A percentile compares a stretch with the other conserved stretches of the same genome.
These are phyloP conservation scores for Streptanthus diversifolius DNA, from an alignment of 345 rosid species.

Conservation along the genomic window DNA sequence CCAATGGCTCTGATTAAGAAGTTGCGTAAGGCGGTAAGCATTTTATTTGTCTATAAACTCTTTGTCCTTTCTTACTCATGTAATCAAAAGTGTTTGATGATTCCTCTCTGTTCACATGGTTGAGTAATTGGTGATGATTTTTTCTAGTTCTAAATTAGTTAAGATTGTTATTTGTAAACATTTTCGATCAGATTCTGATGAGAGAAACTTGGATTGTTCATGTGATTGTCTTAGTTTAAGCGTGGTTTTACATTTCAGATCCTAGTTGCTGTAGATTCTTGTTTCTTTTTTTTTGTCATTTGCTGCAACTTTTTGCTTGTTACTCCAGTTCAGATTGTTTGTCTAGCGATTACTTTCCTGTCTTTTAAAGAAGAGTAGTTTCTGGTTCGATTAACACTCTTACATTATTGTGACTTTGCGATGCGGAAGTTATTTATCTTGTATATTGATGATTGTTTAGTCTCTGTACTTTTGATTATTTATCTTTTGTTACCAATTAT, in stretches of 20 bases:
- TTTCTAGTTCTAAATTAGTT: background rate
- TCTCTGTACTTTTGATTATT: too few species aligned
- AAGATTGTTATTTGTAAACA: background rate
- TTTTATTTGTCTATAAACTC: background rate
- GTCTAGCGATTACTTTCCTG: background rate
- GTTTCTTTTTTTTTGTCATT: background rate
- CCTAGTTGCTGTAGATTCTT: background rate
- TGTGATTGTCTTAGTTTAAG: background rate
- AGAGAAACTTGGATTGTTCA: background rate
- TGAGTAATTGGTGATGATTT: background rate
- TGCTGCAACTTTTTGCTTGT: background rate
- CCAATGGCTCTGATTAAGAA: constrained; percentile 87
- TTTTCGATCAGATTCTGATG: background rate
- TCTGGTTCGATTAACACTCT: background rate
- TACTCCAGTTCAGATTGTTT: background rate
- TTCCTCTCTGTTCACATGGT: background rate
- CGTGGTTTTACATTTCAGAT: background rate
- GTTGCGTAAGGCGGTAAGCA: constrained; percentile 71
- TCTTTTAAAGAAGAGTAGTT: background rate
- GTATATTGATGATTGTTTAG: background rate
- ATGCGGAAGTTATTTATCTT: background rate
- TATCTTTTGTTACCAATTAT: too few species aligned
- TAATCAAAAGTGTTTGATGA: background rate
- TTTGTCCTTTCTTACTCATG: background rate
- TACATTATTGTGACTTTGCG: background rate